phyloP scores from a whole-genome alignment of 495 filamentous ascomycete genomes.

The Extremus antarcticus region DNA sequence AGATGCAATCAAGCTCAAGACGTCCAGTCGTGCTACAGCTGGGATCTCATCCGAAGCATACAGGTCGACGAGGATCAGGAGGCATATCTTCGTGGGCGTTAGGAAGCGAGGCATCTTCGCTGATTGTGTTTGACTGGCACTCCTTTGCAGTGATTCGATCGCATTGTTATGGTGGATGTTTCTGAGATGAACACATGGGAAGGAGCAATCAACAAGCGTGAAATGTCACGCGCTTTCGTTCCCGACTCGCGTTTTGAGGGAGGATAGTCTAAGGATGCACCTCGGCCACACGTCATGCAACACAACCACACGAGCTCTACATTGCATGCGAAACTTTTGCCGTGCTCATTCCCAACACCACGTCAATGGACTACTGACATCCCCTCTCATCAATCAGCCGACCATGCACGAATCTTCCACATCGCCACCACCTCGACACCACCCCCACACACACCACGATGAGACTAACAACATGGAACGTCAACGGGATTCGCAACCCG shows the following conservation, averaged over 20 bases:
- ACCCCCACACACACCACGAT: conserved; percentile 3
- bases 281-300: not conserved
- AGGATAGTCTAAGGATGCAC: too few relatives aligned
- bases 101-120: conserved; percentile 62
- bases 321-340: not conserved
- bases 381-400: not conserved
- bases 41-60: conserved; percentile 48
- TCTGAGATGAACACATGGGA: not conserved
- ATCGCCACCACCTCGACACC: not conserved
- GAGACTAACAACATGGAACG: conserved; percentile 47
- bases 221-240: not conserved
- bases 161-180: too few relatives aligned
- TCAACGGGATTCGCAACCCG: conserved; percentile 94
- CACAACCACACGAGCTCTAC: not conserved
- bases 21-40: conserved; percentile 43
- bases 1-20: conserved; percentile 74
- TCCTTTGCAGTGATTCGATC: too few relatives aligned
- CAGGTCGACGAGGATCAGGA: conserved; percentile 68
- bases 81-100: conserved; percentile 72
- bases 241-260: not conserved
- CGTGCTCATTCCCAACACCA: too few relatives aligned
- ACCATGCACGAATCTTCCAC: not conserved
- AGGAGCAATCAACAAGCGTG: not conserved
- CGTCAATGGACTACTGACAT: not conserved
- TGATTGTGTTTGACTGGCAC: too few relatives aligned